Evolutionary conservation across 2,329 filamentous ascomycete genomes (phyloP), one percentile per base, ranked within the genome.

Genomic region (Iodosphaeria phyllophila): DNA sequence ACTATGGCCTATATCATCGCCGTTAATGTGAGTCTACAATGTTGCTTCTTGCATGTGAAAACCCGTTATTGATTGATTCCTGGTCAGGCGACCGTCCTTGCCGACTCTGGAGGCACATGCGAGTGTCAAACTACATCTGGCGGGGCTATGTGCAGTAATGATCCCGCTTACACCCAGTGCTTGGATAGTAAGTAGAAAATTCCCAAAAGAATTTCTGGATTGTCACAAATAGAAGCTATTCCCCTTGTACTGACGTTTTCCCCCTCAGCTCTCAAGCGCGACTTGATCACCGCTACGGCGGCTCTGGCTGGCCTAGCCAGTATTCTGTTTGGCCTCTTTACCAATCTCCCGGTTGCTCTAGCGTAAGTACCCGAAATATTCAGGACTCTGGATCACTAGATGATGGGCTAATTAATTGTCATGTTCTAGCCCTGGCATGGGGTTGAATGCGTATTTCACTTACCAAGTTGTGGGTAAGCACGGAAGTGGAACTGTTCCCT

Each of bases 1-100:
- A 76, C 74, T 3, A 82, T 83, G 78, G 74, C 77, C 9, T 86
- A 84, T 48, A 86, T 89, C 37, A 83, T 89, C 41, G 74, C 74
- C 6, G 71, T 74, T 33, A 73, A 74, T 37, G 66, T 67, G 34
- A 38, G 57, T 38, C 4, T 5, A 9, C 4, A 9, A 11, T 14
- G n/a, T 14, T 11, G 5, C 13, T 22, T 13, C 10, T 5, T 14
- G 10, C 8, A 4, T 4, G 9, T 12, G 13, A 3, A 5, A 16
- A 4, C 4, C n/a, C n/a, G n/a, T n/a, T 12, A 13, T 16, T 12
- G 8, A 11, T 14, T 10, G n/a, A 34, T 26, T 23, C 30, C 18
- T 13, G 10, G 7, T 30, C 55, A 89, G 64, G 60, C 71, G 8
- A 67, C 66, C 12, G 73, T 92, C 23, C 64, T 84, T 8, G 66